Conservation (phyloP, 2,329 filamentous ascomycete genomes). For the Myriangium duriaei region DNA sequence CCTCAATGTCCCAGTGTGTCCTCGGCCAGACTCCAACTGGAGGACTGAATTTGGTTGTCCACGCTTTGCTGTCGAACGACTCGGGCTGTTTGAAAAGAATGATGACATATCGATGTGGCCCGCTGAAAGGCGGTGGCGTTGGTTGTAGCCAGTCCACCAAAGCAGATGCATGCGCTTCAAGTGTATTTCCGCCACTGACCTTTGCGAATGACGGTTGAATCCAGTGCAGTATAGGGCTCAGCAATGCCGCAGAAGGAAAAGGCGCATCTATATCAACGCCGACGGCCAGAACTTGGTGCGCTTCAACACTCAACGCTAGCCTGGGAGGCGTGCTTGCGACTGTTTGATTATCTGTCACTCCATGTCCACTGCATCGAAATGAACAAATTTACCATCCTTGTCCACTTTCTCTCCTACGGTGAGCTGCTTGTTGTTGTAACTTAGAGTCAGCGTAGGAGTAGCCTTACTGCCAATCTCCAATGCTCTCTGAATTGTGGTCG, state of each 20-base stretch:
- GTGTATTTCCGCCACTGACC: neutral
- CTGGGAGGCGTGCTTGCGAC: too few relatives aligned
- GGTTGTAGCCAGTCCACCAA: neutral
- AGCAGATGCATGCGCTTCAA: neutral
- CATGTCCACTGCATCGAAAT: too few relatives aligned
- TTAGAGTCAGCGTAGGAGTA: too few relatives aligned
- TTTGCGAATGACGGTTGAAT: neutral
- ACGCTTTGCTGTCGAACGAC: neutral
- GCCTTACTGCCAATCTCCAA: too few relatives aligned
- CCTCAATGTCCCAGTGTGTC: neutral
- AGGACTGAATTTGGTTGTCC: neutral
- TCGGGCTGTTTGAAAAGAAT: neutral
- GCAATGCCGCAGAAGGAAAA: neutral
- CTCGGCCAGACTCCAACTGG: neutral
- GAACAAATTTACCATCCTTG: too few relatives aligned
- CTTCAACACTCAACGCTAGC: too few relatives aligned
- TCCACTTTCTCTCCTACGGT: too few relatives aligned
- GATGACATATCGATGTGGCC: neutral
- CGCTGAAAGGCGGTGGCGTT: neutral
- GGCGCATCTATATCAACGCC: neutral
- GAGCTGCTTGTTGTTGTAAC: too few relatives aligned
- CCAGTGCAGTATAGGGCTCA: neutral
- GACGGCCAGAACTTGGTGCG: too few relatives aligned
- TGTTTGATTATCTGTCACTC: too few relatives aligned
- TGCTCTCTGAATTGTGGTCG: too few relatives aligned